Base-by-base conservation (phyloP, 2,329 filamentous ascomycete species). In the Leptographium wingfieldii region DNA sequence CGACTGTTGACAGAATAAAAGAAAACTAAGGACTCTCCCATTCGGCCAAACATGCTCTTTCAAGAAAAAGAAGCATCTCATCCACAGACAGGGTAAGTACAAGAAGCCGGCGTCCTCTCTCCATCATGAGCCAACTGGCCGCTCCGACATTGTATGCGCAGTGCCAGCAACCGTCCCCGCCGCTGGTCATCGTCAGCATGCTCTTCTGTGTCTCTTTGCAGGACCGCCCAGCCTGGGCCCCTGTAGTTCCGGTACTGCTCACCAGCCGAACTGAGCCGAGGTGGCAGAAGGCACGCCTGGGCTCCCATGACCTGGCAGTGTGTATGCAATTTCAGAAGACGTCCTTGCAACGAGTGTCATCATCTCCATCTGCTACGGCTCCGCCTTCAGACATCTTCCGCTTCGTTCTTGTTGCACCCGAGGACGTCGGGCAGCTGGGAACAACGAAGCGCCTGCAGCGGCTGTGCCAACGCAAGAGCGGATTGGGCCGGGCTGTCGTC, bases 251-350 rank as follows among this genome's bases (percentile, higher is more conserved):
- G 2, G 57, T 67, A 3, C 66, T 76, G 25, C 64, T 67, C 19
- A 60, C 64, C 6, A 61, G 62, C 16, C 55, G 55, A 2, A 56
- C 56, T 1, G 55, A 74, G 25, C 66, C 69, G 19, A 58, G 61
- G 5, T 65, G 66, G 53, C 57, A 62, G 19, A 61, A 59, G 43
- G 60, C 64, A 2, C 55, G 48, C 6, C 61, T 65, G 1, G 55
- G 69, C 19, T 72, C 70, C 2, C 74, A 80, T 62, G 79, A 81
- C 63, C 65, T 80, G 35, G 74, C 74, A 16, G 69, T 81, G 46
- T 69, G 69, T 4, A 59, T 77, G 25, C 43, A 62, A 10, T 35
- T 10, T 62, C 25, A 11, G 54, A 4, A n/a, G 7, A 25, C 48
- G 22, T 14, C 10, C 38, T 40, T 11, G 38, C 38, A 12, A 16